These are phyloP conservation scores for Babesia ovata DNA, from an alignment of 169 alveolate genomes.

Conservation along the genomic window DNA sequence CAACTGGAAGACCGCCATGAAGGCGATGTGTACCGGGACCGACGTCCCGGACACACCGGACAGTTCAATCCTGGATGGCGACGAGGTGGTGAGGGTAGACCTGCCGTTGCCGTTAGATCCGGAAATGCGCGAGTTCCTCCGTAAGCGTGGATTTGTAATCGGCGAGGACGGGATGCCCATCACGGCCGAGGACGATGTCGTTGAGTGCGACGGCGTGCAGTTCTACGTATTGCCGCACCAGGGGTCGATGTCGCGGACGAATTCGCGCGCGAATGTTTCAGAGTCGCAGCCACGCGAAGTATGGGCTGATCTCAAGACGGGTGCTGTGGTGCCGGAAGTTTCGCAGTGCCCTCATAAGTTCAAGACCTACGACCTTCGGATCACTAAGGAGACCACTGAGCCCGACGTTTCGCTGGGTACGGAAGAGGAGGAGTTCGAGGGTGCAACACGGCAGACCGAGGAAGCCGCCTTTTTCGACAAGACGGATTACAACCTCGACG, in stretches of 20 bases:
- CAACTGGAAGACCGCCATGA: slow-evolving; percentile 44
- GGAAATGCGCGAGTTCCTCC: slow-evolving; percentile 23
- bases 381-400: slow-evolving; percentile 32
- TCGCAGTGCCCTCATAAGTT: slow-evolving; percentile 19
- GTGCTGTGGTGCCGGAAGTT: slow-evolving; percentile 8
- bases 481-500: slow-evolving; percentile 2
- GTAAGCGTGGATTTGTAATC: slow-evolving; percentile 33
- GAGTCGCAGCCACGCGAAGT: slow-evolving; percentile 3
- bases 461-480: background rate
- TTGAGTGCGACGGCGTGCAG: slow-evolving; percentile 17
- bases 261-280: background rate
- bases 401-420: slow-evolving; percentile 2
- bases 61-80: slow-evolving; percentile 1
- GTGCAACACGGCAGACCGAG: background rate
- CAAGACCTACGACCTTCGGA: slow-evolving; percentile 10
- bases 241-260: background rate
- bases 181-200: slow-evolving; percentile 5
- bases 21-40: slow-evolving; percentile 32
- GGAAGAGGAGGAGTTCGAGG: slow-evolving; percentile 16
- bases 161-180: slow-evolving; percentile 41
- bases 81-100: slow-evolving; percentile 17
- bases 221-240: slow-evolving; percentile 16
- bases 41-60: slow-evolving; percentile 5
- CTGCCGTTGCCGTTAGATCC: slow-evolving; percentile 21
- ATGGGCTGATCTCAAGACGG: slow-evolving; percentile 23